Conservation (phyloP, 2,329 filamentous ascomycete species). For the Phialocephala sp. region DNA sequence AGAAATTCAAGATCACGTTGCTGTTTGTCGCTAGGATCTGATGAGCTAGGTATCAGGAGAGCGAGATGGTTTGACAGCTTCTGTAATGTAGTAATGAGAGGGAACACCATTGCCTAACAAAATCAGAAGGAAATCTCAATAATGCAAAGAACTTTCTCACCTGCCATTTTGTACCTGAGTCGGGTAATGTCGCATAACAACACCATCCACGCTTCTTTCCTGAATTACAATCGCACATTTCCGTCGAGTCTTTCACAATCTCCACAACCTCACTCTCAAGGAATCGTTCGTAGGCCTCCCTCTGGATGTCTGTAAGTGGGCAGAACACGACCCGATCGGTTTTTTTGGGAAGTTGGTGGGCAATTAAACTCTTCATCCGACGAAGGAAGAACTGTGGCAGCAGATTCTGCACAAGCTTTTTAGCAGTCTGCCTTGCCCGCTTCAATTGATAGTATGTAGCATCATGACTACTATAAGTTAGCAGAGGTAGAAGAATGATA, state of each 20-base stretch:
- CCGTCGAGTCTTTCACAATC: constrained; percentile 69
- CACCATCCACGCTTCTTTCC: constrained; percentile 81
- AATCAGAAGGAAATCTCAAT: constrained; percentile 48
- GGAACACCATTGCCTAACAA: constrained; percentile 74
- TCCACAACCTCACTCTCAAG: constrained; percentile 74
- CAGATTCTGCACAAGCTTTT: constrained; percentile 84
- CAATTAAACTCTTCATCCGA: constrained; percentile 91
- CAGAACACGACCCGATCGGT: constrained; percentile 95
- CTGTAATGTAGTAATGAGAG: constrained; percentile 79
- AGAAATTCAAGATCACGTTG: constrained; percentile 78
- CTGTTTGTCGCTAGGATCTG: constrained; percentile 73
- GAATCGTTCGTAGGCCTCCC: constrained; percentile 81
- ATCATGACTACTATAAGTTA: constrained; percentile 62
- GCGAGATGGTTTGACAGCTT: constrained; percentile 94
- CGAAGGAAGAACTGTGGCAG: constrained; percentile 89
- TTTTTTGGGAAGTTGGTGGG: constrained; percentile 92
- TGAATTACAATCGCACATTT: constrained; percentile 73
- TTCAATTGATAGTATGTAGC: constrained; percentile 84
- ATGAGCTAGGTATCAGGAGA: constrained; percentile 73
- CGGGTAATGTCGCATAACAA: constrained; percentile 65
- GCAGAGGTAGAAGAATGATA: background rate
- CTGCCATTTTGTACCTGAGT: constrained; percentile 52
- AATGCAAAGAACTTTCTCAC: constrained; percentile 48
- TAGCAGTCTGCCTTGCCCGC: constrained; percentile 78
- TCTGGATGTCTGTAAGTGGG: constrained; percentile 81